These are phyloP conservation scores for Aspergillus luchuensis DNA, from an alignment of 2,329 filamentous ascomycete species.

Conservation along the genomic window DNA sequence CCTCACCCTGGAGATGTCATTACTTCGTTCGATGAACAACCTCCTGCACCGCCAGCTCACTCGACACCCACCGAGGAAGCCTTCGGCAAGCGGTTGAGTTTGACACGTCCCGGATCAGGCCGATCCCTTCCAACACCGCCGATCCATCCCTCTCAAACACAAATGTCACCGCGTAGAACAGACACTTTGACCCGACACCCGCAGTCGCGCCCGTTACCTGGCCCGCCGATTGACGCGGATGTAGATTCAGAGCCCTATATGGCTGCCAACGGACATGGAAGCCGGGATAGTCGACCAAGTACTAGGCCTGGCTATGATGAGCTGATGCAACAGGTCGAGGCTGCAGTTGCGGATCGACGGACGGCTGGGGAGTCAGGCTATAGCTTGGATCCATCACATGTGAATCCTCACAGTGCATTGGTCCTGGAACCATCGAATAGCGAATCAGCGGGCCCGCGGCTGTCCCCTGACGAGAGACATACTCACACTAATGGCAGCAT, in stretches of 20 bases:
- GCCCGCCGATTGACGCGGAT: conserved; percentile 54
- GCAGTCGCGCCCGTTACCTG: conserved; percentile 60
- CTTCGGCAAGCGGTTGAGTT: conserved; percentile 30
- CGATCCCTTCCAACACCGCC: conserved; percentile 52
- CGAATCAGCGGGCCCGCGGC: conserved; percentile 23
- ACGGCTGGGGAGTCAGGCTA: conserved; percentile 28
- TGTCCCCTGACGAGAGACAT: conserved; percentile 49
- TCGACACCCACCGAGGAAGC: conserved; percentile 27
- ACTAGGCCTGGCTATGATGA: conserved; percentile 54
- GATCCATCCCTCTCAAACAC: conserved; percentile 53
- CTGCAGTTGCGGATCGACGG: conserved; percentile 48
- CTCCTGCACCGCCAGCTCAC: conserved; percentile 38
- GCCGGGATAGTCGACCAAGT: conserved; percentile 42
- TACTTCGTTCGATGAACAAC: conserved; percentile 31
- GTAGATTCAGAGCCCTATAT: conserved; percentile 21
- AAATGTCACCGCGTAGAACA: conserved; percentile 53
- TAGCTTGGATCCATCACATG: conserved; percentile 28
- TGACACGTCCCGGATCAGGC: conserved; percentile 36
- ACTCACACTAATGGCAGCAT: conserved; percentile 53
- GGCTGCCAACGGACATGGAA: conserved; percentile 23
- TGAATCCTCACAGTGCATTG: conserved; percentile 17
- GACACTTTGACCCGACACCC: conserved; percentile 60
- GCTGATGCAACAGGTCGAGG: conserved; percentile 59
- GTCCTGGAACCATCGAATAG: not conserved
- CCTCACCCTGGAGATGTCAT: conserved; percentile 22